These are phyloP conservation scores for Atkinsonella texensis DNA, from an alignment of 2,329 filamentous ascomycete genomes.

Conservation along the genomic window DNA sequence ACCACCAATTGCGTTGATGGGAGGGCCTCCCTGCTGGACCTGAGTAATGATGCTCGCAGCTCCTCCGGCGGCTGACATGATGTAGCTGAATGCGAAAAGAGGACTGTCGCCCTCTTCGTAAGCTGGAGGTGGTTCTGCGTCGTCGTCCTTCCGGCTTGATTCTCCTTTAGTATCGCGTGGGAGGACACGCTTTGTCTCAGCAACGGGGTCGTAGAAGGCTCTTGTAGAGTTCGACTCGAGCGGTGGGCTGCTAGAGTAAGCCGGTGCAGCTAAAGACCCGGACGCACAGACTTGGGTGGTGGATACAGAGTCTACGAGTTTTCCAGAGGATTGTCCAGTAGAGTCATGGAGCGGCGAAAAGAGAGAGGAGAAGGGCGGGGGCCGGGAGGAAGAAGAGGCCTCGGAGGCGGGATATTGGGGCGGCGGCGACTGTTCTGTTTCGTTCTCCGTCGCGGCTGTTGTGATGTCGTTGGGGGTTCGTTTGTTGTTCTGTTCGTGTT, in stretches of 20 bases:
- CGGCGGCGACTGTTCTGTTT: constrained; percentile 37
- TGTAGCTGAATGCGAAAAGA: constrained; percentile 82
- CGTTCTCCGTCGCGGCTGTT: constrained; percentile 12
- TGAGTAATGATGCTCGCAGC: constrained; percentile 98
- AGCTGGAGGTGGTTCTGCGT: constrained; percentile 86
- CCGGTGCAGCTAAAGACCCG: constrained; percentile 37
- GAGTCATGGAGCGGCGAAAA: constrained; percentile 31
- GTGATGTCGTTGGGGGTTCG: constrained; percentile 10
- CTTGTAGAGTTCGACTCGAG: constrained; percentile 24
- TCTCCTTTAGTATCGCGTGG: constrained; percentile 71
- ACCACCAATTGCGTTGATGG: constrained; percentile 84
- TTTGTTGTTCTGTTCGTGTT: constrained; percentile 12
- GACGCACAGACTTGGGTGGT: constrained; percentile 18
- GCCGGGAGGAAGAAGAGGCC: constrained; percentile 37
- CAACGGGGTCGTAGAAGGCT: constrained; percentile 39
- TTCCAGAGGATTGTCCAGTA: constrained; percentile 19
- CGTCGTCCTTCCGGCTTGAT: constrained; percentile 62
- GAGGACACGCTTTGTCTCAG: constrained; percentile 75
- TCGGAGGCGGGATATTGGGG: constrained; percentile 48
- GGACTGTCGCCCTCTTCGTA: constrained; percentile 94
- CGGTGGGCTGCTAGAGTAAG: constrained; percentile 32
- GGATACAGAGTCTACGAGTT: constrained; percentile 18
- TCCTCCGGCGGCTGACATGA: constrained; percentile 96
- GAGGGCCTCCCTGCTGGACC: constrained; percentile 85
- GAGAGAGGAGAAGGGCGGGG: constrained; percentile 50